Base-by-base conservation (phyloP, 2,329 filamentous ascomycete genomes). In the Sporothrix inflata region DNA sequence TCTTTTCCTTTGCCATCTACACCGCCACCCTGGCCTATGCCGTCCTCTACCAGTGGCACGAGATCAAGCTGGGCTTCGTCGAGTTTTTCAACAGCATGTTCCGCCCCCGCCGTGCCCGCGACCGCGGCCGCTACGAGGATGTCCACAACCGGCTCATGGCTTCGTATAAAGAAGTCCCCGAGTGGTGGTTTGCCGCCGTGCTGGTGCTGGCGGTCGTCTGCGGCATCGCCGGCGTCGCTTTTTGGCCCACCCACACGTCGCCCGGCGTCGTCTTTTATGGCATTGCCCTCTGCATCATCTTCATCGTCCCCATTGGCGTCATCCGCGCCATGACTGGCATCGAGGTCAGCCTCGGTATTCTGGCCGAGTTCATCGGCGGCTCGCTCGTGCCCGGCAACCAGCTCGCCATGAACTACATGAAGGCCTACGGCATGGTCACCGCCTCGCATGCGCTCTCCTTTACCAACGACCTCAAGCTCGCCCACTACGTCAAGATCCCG, bases 1-100 rank as follows among this genome's bases (percentile, higher is more conserved):
- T 85, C 74, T 86, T 85, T 77, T 88, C 87, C 79, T 88, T 88
- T 72, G 85, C 83, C 68, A 84, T 87, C 40, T 88, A 88, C 75
- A 82, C 86, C 0, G 84, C 86, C 21, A 84, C 83, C 0, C 77
- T 88, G 19, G 84, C 84, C 4, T 86, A 88, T 71, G 83, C 85
- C 30, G 76, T 79, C 21, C 80, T 88, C 1, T 87, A 86, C 77
- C 75, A 75, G 55, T 47, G 69, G 71, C 38, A 57, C 51, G 73
- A 75, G 57, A 66, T 76, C 42, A 66, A 69, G 67, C 65, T 74
- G 30, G 73, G 73, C 38, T 73, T 73, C 30, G 14, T 34, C 21
- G 60, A 61, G 68, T 60, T 73, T 21, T 70, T 70, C 16, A 45
- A 24, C 69, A 49, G 61, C 60, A 27, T 70, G 45, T 55, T 74